Evolutionary conservation across 768 basidiomycete genomes (phyloP), one percentile per base, ranked within the genome.

Genomic region (Macrolepiota albuminosa): DNA sequence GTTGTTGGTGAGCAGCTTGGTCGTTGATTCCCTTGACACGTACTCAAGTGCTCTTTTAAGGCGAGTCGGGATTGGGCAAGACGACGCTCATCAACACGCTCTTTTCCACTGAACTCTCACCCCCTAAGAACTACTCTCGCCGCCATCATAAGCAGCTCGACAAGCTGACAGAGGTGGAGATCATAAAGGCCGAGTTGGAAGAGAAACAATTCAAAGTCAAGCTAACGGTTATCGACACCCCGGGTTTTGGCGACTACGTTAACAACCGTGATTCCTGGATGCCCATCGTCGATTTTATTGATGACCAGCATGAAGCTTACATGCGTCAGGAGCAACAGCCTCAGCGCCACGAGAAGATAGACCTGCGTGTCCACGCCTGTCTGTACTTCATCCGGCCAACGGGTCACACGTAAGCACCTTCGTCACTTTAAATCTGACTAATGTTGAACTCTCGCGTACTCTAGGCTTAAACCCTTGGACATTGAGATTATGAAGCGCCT

Each of bases 401-500:
- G 0, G 97, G 97, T 33, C 94, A 97, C 74, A 93, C 95, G 95
- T 97, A 71, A 72, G 92, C 81, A 39, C 43, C 54, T 43, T 61
- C 29, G 18, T 46, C 33, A 59, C 16, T 42, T 29, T 46, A 16
- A 42, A 24, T 58, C 51, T 58, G 47, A 54, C 56, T 48, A 55
- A 56, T 52, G 43, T 37, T 58, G 54, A 48, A 21, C 39, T 16
- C 43, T 42, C 54, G 51, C 39, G 34, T 33, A 26, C 21, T 56
- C 14, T 67, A 94, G 94, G 0, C 78, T 98, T 65, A 98, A 98
- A 76, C 97, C 97, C 24, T 83, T 99, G 50, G 97, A 99, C 71
- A 95, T 99, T 66, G 97, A 98, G 76, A 95, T 98, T 73, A 99
- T 99, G 97, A 98, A 98, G 80, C 91, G 95, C 59, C 87, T 99